These are phyloP conservation scores for Symbiodinium natans DNA, from an alignment of 73 alveolate species.

Conservation along the genomic window DNA sequence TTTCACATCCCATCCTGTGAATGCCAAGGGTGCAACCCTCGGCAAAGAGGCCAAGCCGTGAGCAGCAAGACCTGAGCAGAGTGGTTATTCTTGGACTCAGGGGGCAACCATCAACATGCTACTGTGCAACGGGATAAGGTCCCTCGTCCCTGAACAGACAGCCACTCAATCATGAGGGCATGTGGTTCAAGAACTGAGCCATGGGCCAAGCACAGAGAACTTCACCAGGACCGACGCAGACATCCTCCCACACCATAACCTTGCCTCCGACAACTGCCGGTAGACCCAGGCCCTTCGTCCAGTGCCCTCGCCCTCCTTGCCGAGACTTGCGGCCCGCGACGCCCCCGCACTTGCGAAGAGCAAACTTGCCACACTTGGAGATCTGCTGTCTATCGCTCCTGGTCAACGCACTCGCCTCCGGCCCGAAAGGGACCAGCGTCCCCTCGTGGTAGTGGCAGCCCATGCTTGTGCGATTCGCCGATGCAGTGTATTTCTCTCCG, in stretches of 20 bases:
- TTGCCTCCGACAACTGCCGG: constrained; percentile 22
- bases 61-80: background rate
- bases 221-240: background rate
- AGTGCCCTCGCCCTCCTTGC: background rate
- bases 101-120: too few species aligned
- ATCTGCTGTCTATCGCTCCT: constrained; percentile 23
- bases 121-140: too few species aligned
- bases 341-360: constrained; percentile 24
- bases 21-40: constrained; percentile 7
- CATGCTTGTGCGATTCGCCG: background rate
- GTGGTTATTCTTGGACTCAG: too few species aligned
- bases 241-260: constrained; percentile 30
- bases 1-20: background rate
- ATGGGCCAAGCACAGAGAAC: background rate
- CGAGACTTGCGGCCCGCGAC: background rate
- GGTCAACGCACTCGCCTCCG: constrained; percentile 19
- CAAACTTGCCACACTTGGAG: constrained; percentile 10
- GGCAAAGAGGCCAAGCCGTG: constrained; percentile 7
- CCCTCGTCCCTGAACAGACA: background rate
- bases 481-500: constrained; percentile 18
- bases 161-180: background rate
- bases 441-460: constrained; percentile 28
- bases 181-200: background rate
- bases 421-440: constrained; percentile 8
- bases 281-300: constrained; percentile 32